phyloP scores from a whole-genome alignment of 1,139 yeast genomes.

The Saccharomyces hybrid region DNA sequence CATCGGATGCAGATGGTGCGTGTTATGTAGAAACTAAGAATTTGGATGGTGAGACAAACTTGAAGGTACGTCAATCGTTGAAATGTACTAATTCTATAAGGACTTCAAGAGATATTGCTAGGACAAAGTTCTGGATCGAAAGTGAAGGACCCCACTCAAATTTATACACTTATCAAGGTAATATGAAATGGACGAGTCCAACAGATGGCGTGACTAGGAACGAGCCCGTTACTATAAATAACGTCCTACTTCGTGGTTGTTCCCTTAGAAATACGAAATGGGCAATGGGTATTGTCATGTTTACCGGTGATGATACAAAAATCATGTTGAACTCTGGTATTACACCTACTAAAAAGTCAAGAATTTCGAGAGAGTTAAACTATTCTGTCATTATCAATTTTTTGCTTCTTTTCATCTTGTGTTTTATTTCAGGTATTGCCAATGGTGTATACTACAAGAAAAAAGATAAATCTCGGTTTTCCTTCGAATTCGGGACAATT shows the following conservation, averaged over 20 bases:
- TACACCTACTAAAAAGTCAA: constrained; percentile 82
- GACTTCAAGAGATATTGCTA: constrained; percentile 65
- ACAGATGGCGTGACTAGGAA: constrained; percentile 39
- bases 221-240: constrained; percentile 76
- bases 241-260: constrained; percentile 80
- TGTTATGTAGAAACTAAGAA: constrained; percentile 93
- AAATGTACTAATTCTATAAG: constrained; percentile 58
- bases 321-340: constrained; percentile 89
- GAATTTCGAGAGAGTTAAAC: constrained; percentile 78
- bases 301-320: constrained; percentile 89
- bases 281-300: constrained; percentile 83
- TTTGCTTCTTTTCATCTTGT: constrained; percentile 59
- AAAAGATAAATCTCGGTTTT: constrained; percentile 41
- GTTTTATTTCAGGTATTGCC: constrained; percentile 74
- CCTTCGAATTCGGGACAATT: constrained; percentile 62
- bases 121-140: constrained; percentile 74
- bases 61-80: constrained; percentile 71
- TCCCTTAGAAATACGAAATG: constrained; percentile 85
- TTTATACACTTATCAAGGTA: constrained; percentile 77
- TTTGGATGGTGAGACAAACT: constrained; percentile 92
- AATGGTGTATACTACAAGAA: constrained; percentile 69
- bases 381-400: constrained; percentile 76
- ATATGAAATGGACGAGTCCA: constrained; percentile 35
- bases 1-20: constrained; percentile 83
- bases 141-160: constrained; percentile 86